Evolutionary conservation across 805 yeast genomes (phyloP).

Genomic region (Citeromyces nyonsensis): DNA sequence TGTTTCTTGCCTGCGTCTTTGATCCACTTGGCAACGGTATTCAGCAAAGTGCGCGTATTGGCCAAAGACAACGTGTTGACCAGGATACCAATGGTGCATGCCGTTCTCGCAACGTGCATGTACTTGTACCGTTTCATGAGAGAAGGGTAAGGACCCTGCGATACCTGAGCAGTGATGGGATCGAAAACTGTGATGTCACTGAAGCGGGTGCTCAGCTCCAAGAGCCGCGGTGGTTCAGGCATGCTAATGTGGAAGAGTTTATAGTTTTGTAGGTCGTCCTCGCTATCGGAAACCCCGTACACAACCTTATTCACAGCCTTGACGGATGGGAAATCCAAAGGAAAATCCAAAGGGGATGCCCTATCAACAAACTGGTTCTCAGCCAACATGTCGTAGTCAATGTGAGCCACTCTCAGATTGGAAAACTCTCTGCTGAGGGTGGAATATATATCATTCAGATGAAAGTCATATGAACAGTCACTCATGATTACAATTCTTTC

Average conservation of each 20-base stretch:
- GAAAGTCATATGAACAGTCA: slow-evolving; percentile 48
- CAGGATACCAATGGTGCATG: slow-evolving; percentile 83
- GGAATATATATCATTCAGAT: slow-evolving; percentile 22
- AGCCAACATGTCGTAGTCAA: slow-evolving; percentile 13
- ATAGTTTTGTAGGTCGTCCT: slow-evolving; percentile 18
- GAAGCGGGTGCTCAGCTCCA: slow-evolving; percentile 65
- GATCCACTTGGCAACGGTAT: slow-evolving; percentile 43
- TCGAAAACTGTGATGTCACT: slow-evolving; percentile 33
- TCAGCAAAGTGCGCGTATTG: slow-evolving; percentile 56
- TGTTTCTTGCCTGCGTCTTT: slow-evolving; percentile 75
- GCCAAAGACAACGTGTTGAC: slow-evolving; percentile 79
- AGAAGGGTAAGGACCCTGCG: slow-evolving; percentile 58
- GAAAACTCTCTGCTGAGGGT: slow-evolving; percentile 15
- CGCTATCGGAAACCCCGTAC: slow-evolving; percentile 11
- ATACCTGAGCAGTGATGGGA: slow-evolving; percentile 15
- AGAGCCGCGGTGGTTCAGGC: slow-evolving; percentile 69
- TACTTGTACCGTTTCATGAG: slow-evolving; percentile 71
- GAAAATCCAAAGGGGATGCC: not conserved
- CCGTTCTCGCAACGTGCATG: slow-evolving; percentile 81
- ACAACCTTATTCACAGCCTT: slow-evolving; percentile 16
- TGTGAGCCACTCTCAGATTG: slow-evolving; percentile 20
- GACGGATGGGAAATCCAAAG: slow-evolving; percentile 1
- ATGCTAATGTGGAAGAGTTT: slow-evolving; percentile 51
- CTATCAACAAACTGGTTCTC: slow-evolving; percentile 5
- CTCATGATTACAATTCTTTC: slow-evolving; percentile 52